These are phyloP conservation scores for Boletus semigastroideus DNA, from an alignment of 1,284 basidiomycete species.

Conservation along the genomic window DNA sequence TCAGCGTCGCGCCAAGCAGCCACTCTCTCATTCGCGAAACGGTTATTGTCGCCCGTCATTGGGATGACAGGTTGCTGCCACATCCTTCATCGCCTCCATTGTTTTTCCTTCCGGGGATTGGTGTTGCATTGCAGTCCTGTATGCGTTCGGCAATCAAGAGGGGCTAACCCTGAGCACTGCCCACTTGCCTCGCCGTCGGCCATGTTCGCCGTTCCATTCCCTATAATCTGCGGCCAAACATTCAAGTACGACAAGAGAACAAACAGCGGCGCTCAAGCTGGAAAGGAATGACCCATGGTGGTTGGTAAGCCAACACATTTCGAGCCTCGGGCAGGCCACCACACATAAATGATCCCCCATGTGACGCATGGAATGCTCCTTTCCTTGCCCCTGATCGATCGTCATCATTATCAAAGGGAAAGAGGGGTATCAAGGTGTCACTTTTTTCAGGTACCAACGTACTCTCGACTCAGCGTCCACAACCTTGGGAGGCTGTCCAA, in stretches of 20 bases:
- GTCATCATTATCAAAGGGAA: neutral
- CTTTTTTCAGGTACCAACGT: too few species aligned
- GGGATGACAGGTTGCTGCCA: neutral
- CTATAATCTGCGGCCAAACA: neutral
- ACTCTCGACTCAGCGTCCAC: too few species aligned
- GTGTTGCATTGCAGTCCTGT: neutral
- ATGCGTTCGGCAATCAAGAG: neutral
- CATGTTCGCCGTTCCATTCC: neutral
- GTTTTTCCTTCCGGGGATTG: too few species aligned
- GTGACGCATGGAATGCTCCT: neutral
- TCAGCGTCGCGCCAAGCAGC: neutral
- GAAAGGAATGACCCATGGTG: neutral
- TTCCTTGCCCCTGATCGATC: neutral
- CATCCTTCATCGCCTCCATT: neutral
- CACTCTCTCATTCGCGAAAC: neutral
- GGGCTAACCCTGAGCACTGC: constrained; percentile 8
- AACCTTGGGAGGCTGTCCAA: too few species aligned
- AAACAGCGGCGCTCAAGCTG: too few species aligned
- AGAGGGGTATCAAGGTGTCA: too few species aligned
- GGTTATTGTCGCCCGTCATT: neutral
- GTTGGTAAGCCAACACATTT: neutral
- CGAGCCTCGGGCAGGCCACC: neutral
- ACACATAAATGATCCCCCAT: neutral
- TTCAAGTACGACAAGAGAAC: neutral
- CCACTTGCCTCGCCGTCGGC: neutral